A percentile compares a stretch with the other conserved stretches of the same genome.
These are phyloP conservation scores for Aspergillus campestris DNA, from an alignment of 495 filamentous ascomycete genomes.

Conservation along the genomic window DNA sequence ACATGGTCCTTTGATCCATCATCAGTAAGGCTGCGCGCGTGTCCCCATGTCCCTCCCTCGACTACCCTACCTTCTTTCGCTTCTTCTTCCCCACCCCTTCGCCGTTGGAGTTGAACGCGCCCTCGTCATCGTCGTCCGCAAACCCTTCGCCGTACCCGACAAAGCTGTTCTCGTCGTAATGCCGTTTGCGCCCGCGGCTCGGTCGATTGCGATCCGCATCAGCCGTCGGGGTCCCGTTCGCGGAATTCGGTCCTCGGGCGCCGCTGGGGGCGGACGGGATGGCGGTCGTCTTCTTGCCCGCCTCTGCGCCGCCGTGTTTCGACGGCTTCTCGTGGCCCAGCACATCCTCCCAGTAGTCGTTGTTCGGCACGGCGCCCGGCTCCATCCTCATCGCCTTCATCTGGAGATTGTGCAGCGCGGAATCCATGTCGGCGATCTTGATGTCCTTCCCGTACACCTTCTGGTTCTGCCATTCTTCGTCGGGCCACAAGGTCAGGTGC, in stretches of 20 bases:
- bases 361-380: constrained; percentile 47
- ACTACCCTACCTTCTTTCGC: constrained; percentile 42
- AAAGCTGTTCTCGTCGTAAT: constrained; percentile 61
- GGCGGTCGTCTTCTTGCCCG: constrained; percentile 29
- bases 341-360: constrained; percentile 48
- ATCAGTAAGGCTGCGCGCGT: constrained; percentile 6
- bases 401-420: constrained; percentile 39
- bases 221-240: constrained; percentile 23
- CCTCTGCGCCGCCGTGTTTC: constrained; percentile 26
- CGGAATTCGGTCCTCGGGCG: constrained; percentile 19
- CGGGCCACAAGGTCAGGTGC: constrained; percentile 47
- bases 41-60: not conserved
- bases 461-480: constrained; percentile 58
- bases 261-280: constrained; percentile 25
- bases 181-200: constrained; percentile 55
- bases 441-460: constrained; percentile 55
- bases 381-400: constrained; percentile 47
- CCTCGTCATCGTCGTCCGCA: constrained; percentile 50
- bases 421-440: constrained; percentile 36
- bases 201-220: constrained; percentile 42
- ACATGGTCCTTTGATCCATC: constrained; percentile 30
- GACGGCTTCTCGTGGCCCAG: constrained; percentile 50
- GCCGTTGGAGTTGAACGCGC: constrained; percentile 37
- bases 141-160: constrained; percentile 61
- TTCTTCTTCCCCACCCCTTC: constrained; percentile 40